Evolutionary conservation across 2,329 filamentous ascomycete species (phyloP), one percentile per base, ranked within the genome.

Genomic region (Arthrobotrys iridis): DNA sequence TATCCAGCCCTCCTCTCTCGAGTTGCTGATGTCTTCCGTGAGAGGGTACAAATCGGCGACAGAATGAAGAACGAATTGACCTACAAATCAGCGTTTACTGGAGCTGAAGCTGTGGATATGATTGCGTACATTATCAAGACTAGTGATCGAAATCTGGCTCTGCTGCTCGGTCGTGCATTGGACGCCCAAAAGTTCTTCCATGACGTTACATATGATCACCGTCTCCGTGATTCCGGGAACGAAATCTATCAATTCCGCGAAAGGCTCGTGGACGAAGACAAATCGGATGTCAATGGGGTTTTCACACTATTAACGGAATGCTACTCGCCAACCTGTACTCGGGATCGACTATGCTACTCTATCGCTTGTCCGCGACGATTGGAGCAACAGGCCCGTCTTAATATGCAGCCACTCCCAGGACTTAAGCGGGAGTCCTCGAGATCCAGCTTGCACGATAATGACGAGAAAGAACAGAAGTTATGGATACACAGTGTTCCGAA

Each of bases 141-240:
- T 0, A 97, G 93, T 0, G 95, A 99, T 83, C 89, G 95, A 72
- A 99, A 99, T 81, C 85, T 99, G 75, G 95, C 95, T 8, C 85
- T 99, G 55, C 87, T 99, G 7, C 85, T 99, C 13, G 95, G 95
- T 77, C 88, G 95, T 81, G 93, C 95, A 43, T 85, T 99, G 75
- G 95, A 99, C 83, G 95, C 95, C 22, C 95, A 99, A 81, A 98
- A 98, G 82, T 97, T 97, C 84, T 99, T 99, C 82, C 95, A 99
- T 84, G 95, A 99, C 85, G 95, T 98, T 58, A 97, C 94, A 0
- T 99, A 99, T 82, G 94, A 97, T 79, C 95, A 99, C 82, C 88
- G 95, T 52, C 85, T 99, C 79, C 91, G 95, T 82, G 95, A 99
- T 82, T 96, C 94, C n/a, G 88, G 90, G 41, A 91, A 90, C 59